These are phyloP conservation scores for Theileria luwenshuni DNA, from an alignment of 169 alveolate species.

Conservation along the genomic window DNA sequence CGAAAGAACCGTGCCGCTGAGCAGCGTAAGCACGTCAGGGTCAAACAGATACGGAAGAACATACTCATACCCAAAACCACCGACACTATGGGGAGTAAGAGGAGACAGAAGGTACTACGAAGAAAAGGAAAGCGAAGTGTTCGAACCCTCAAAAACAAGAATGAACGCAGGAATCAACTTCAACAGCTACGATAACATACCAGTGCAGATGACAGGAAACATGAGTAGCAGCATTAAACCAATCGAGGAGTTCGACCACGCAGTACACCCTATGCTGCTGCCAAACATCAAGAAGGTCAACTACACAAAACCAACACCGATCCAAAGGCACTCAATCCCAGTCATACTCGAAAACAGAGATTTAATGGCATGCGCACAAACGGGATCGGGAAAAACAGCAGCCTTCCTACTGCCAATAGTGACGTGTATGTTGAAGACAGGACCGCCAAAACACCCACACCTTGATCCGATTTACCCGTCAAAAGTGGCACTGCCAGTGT, in stretches of 20 bases:
- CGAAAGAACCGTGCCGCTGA: background rate
- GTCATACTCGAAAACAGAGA: conserved; percentile 90
- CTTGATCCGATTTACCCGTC: conserved; percentile 39
- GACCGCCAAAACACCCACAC: conserved; percentile 77
- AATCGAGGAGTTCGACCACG: conserved; percentile 74
- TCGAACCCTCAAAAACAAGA: conserved; percentile 73
- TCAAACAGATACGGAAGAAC: background rate
- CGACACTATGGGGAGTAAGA: conserved; percentile 81
- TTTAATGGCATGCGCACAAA: conserved; percentile 95
- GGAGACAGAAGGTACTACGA: conserved; percentile 78
- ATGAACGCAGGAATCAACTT: conserved; percentile 84
- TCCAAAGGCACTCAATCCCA: conserved; percentile 94
- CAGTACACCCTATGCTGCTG: conserved; percentile 72
- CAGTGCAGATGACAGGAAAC: conserved; percentile 85
- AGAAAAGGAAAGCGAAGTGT: conserved; percentile 82
- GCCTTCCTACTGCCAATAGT: conserved; percentile 95
- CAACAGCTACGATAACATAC: conserved; percentile 84
- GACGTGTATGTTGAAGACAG: conserved; percentile 84
- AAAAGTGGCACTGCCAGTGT: conserved; percentile 73
- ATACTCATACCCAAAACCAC: conserved; percentile 12
- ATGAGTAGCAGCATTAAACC: conserved; percentile 74
- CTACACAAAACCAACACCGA: conserved; percentile 92
- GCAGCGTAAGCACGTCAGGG: background rate
- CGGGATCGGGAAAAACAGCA: conserved; percentile 99
- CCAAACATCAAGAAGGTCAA: conserved; percentile 77